Conservation (phyloP, 2,329 filamentous ascomycete genomes). For the Ophiognomonia clavigignenti-juglandacearum region DNA sequence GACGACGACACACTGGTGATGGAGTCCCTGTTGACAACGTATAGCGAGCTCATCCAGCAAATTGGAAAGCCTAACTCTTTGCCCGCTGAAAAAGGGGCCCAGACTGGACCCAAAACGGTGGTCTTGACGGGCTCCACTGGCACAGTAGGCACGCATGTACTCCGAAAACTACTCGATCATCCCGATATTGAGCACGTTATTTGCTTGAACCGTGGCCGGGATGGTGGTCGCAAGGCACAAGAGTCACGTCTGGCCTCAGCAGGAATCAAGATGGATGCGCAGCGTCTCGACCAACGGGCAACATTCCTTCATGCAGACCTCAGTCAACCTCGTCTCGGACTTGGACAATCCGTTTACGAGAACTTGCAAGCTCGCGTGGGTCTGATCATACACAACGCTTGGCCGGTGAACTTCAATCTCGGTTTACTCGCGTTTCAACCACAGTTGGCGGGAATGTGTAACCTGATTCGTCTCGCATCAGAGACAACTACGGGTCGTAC, state of each 20-base stretch:
- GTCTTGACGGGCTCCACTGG: slow-evolving; percentile 26
- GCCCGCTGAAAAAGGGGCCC: not conserved
- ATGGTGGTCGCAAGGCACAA: not conserved
- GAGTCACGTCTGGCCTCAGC: not conserved
- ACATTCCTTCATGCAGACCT: slow-evolving; percentile 20
- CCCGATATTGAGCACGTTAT: not conserved
- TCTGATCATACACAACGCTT: slow-evolving; percentile 39
- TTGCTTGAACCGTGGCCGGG: not conserved
- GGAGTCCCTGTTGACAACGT: not conserved
- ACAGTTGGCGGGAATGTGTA: slow-evolving; percentile 36
- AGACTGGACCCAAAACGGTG: not conserved
- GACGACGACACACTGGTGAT: not conserved
- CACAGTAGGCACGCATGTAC: slow-evolving; percentile 2
- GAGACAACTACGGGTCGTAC: slow-evolving; percentile 14
- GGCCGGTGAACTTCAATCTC: slow-evolving; percentile 48
- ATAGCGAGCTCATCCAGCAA: not conserved
- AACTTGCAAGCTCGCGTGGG: slow-evolving; percentile 12
- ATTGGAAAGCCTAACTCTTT: not conserved
- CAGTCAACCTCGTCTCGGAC: slow-evolving; percentile 17
- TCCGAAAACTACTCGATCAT: not conserved
- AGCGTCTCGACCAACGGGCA: slow-evolving; percentile 13
- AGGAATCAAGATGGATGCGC: not conserved
- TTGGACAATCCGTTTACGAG: slow-evolving; percentile 16
- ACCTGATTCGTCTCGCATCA: slow-evolving; percentile 33
- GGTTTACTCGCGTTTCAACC: slow-evolving; percentile 36